A percentile compares a stretch with the other conserved stretches of the same genome.
Evolutionary conservation across 768 basidiomycete species (phyloP).

Genomic region (Tylopilus vinaceipallidus): DNA sequence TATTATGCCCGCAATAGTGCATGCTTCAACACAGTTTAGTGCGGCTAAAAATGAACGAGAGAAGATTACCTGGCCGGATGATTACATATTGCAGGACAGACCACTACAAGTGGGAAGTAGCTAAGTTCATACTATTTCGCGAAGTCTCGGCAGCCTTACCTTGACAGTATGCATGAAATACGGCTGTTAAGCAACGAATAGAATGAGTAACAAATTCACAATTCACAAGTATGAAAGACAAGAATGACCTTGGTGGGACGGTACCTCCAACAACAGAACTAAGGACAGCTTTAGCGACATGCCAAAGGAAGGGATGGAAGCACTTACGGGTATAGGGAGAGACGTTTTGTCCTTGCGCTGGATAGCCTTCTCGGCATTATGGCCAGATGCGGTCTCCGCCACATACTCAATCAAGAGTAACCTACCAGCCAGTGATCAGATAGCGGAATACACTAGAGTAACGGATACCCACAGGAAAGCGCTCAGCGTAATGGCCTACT

Average conservation of each 20-base stretch:
- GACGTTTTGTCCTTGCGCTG: conserved; percentile 74
- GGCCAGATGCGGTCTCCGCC: conserved; percentile 61
- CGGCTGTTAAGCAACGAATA: conserved; percentile 38
- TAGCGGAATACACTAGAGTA: neutral
- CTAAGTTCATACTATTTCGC: too few species aligned
- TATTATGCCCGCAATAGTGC: conserved; percentile 75
- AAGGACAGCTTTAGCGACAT: conserved; percentile 1
- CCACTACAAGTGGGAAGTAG: too few species aligned
- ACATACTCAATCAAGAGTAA: conserved; percentile 85
- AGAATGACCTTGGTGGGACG: conserved; percentile 68
- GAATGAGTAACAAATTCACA: conserved; percentile 2
- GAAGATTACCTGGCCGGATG: conserved; percentile 50
- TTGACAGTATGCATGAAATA: conserved; percentile 92
- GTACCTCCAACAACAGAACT: conserved; percentile 84
- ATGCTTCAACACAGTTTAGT: conserved; percentile 17
- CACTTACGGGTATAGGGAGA: conserved; percentile 65
- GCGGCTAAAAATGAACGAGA: neutral
- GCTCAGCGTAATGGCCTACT: conserved; percentile 74
- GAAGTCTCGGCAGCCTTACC: conserved; percentile 37
- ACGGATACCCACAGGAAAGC: conserved; percentile 70
- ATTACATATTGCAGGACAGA: conserved; percentile 87
- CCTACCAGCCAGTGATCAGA: conserved; percentile 34
- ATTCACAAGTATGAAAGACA: neutral
- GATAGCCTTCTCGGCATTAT: conserved; percentile 65
- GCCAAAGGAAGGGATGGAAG: neutral